Percentiles rank a stretch among this genome's conserved stretches.
Conservation (phyloP, 2,329 filamentous ascomycete genomes). For the Phyllosticta citribraziliensis region DNA sequence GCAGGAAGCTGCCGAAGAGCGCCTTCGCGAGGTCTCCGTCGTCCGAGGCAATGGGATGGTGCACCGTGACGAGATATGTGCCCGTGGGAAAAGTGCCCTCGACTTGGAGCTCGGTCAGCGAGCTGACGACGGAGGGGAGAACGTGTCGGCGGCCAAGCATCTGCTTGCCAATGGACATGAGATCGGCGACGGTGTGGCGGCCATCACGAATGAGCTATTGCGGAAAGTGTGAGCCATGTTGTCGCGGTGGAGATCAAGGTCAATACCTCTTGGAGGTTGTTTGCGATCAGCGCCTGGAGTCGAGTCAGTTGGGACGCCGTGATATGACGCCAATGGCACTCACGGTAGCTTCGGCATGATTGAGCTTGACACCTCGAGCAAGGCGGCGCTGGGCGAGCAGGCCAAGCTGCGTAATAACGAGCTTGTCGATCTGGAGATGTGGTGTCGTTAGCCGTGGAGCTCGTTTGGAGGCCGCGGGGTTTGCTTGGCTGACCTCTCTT, state of each 20-base stretch:
- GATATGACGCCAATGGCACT: conserved; percentile 14
- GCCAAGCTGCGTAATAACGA: conserved; percentile 82
- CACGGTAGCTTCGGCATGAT: conserved; percentile 81
- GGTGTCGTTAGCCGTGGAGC: neutral
- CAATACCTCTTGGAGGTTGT: conserved; percentile 72
- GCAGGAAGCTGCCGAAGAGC: conserved; percentile 84
- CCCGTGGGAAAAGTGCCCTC: conserved; percentile 88
- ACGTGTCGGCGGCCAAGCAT: conserved; percentile 94
- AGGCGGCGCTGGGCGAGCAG: conserved; percentile 78
- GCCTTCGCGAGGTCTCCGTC: conserved; percentile 81
- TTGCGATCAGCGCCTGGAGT: conserved; percentile 66
- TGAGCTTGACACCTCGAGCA: conserved; percentile 77
- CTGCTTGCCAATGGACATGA: conserved; percentile 83
- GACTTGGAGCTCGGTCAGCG: conserved; percentile 77
- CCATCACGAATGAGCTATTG: conserved; percentile 84
- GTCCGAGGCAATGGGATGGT: conserved; percentile 76
- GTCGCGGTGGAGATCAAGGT: neutral
- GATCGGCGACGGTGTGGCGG: conserved; percentile 78
- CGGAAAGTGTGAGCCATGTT: neutral
- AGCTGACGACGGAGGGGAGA: conserved; percentile 67
- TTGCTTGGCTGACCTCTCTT: conserved; percentile 2
- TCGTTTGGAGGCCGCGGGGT: neutral
- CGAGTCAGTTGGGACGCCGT: conserved; percentile 18
- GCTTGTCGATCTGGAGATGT: conserved; percentile 73
- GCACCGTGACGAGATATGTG: conserved; percentile 89